These are phyloP conservation scores for Rhodotorula paludigena DNA, from an alignment of 768 basidiomycete genomes.

Conservation along the genomic window DNA sequence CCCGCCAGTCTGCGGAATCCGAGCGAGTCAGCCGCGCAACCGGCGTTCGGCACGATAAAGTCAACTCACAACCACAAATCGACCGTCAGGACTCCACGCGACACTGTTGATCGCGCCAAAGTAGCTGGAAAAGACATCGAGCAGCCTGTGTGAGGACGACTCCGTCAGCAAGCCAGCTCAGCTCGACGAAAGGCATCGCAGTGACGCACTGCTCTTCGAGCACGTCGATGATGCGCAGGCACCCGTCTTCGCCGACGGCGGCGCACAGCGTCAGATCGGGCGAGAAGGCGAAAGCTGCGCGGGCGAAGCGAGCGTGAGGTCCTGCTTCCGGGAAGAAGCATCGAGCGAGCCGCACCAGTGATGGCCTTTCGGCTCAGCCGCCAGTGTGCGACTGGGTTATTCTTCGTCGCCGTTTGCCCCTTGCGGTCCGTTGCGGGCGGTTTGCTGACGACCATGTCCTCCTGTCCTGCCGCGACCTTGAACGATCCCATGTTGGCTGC, in stretches of 20 bases:
- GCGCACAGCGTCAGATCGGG: conserved; percentile 88
- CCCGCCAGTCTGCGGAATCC: conserved; percentile 67
- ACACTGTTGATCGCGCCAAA: conserved; percentile 87
- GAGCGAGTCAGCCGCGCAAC: not conserved
- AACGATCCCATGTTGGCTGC: conserved; percentile 51
- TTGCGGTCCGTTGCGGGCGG: conserved; percentile 56
- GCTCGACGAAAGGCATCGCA: too few species aligned
- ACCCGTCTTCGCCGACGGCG: conserved; percentile 86
- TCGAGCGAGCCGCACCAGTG: conserved; percentile 56
- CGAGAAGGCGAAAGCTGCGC: conserved; percentile 79
- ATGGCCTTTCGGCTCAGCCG: conserved; percentile 66
- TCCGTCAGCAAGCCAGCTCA: not conserved
- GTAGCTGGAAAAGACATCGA: conserved; percentile 90
- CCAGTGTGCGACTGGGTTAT: conserved; percentile 88
- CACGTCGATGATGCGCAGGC: conserved; percentile 81
- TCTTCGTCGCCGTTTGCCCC: conserved; percentile 56
- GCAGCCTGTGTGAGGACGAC: conserved; percentile 56
- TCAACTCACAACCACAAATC: conserved; percentile 72
- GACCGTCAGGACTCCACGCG: conserved; percentile 91
- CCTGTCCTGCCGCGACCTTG: conserved; percentile 47
- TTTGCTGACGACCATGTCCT: conserved; percentile 41
- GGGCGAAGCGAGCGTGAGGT: conserved; percentile 3
- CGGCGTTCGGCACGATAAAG: not conserved
- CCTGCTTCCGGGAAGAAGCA: not conserved
- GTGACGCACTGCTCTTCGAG: conserved; percentile 70